Conservation (phyloP, 257 asterid species). For the Solanum medicagineum region DNA sequence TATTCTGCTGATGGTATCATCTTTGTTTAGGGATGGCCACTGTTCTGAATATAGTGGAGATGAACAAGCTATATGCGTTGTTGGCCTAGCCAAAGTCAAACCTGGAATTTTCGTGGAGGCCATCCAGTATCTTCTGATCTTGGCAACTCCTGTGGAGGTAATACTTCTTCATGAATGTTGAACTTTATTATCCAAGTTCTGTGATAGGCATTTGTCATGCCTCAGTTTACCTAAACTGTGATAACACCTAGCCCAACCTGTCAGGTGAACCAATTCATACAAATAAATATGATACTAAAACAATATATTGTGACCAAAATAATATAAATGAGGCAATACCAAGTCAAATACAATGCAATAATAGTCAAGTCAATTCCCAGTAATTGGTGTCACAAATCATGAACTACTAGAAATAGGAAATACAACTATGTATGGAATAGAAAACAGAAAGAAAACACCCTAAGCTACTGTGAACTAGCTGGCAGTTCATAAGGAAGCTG, state of each 20-base stretch:
- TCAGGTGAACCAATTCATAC: not conserved
- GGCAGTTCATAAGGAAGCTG: not conserved
- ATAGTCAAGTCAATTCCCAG: not conserved
- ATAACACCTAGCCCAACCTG: not conserved
- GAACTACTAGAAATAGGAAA: not conserved
- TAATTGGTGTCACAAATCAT: not conserved
- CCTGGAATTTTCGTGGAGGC: slow-evolving; percentile 91
- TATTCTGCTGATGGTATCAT: not conserved
- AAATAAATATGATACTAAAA: not conserved
- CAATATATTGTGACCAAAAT: not conserved
- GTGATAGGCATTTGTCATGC: not conserved
- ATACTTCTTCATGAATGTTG: not conserved
- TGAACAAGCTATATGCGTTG: slow-evolving; percentile 94
- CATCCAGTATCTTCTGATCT: slow-evolving; percentile 72
- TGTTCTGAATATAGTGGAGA: slow-evolving; percentile 87
- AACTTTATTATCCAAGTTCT: not conserved
- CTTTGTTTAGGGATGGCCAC: slow-evolving; percentile 66
- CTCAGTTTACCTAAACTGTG: not conserved
- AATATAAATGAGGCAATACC: not conserved
- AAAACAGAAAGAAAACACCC: not conserved
- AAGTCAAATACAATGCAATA: not conserved
- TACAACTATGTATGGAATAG: not conserved
- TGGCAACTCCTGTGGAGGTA: slow-evolving; percentile 99
- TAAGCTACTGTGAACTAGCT: not conserved
- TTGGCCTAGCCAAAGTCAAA: slow-evolving; percentile 77